Percentiles rank a stretch among this genome's conserved stretches.
phyloP scores from a whole-genome alignment of 208 protist genomes.

The Tritrichomonas foetus region DNA sequence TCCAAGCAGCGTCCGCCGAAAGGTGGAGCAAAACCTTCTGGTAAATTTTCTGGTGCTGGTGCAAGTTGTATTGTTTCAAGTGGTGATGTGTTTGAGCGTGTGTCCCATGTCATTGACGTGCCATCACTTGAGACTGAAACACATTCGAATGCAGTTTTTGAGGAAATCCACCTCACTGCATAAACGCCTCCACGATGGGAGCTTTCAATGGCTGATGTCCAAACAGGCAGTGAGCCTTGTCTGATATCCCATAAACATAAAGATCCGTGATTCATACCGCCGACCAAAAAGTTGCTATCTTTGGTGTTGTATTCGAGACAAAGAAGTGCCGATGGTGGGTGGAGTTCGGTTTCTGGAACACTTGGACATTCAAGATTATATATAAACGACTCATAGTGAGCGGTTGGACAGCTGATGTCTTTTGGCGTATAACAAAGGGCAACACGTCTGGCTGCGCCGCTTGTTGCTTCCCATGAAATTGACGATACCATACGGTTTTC shows the following conservation, averaged over 20 bases:
- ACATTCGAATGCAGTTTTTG: conserved; percentile 30
- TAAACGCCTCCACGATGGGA: neutral
- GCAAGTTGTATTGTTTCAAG: neutral
- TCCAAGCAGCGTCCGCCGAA: neutral
- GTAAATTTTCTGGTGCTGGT: neutral
- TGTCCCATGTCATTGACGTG: conserved; percentile 23
- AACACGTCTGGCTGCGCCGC: neutral
- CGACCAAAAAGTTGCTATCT: neutral
- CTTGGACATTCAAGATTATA: neutral
- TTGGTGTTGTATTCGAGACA: conserved; percentile 25
- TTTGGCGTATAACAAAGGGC: conserved; percentile 5
- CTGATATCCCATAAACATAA: conserved; percentile 23
- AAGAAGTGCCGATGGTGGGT: neutral
- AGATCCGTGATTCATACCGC: neutral
- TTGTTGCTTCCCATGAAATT: neutral
- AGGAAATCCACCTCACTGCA: neutral
- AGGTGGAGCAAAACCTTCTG: neutral
- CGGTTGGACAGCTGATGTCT: neutral
- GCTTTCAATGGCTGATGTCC: neutral
- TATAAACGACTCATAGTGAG: conserved; percentile 26
- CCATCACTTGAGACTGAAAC: conserved; percentile 2
- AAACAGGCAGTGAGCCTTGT: neutral
- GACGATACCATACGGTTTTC: neutral
- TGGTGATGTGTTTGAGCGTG: neutral
- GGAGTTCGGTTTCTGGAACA: neutral